phyloP scores from a whole-genome alignment of 208 protist species.

The Leishmania mexicana region DNA sequence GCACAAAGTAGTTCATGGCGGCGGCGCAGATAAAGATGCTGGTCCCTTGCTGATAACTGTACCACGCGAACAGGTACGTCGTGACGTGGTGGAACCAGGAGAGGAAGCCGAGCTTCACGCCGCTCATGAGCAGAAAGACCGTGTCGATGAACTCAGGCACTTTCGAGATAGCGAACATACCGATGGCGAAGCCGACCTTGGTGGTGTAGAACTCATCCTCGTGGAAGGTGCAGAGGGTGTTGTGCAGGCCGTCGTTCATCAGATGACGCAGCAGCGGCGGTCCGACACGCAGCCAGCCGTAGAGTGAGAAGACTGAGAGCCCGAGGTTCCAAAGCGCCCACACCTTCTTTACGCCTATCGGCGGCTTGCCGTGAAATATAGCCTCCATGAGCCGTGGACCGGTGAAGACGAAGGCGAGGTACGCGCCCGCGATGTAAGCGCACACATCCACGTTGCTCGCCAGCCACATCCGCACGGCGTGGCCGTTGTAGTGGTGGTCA shows the following conservation, averaged over 20 bases:
- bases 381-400: conserved; percentile 42
- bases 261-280: conserved; percentile 42
- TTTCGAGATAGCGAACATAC: conserved; percentile 83
- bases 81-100: conserved; percentile 94
- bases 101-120: conserved; percentile 81
- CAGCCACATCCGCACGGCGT: conserved; percentile 39
- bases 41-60: conserved; percentile 62
- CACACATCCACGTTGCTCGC: conserved; percentile 46
- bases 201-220: conserved; percentile 63
- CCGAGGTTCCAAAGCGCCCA: conserved; percentile 88
- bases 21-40: conserved; percentile 69
- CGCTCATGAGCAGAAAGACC: conserved; percentile 75
- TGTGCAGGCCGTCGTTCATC: conserved; percentile 43
- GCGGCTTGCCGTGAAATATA: conserved; percentile 47
- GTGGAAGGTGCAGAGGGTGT: conserved; percentile 71
- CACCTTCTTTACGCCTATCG: conserved; percentile 43
- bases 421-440: conserved; percentile 51
- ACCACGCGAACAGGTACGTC: conserved; percentile 91
- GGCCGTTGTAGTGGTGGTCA: conserved; percentile 45
- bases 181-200: conserved; percentile 73
- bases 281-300: conserved; percentile 59
- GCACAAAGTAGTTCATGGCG: conserved; percentile 94
- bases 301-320: conserved; percentile 84
- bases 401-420: conserved; percentile 69
- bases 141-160: conserved; percentile 89